Evolutionary conservation across 2,329 filamentous ascomycete genomes (phyloP).

Genomic region (Trichophaea hybrida): DNA sequence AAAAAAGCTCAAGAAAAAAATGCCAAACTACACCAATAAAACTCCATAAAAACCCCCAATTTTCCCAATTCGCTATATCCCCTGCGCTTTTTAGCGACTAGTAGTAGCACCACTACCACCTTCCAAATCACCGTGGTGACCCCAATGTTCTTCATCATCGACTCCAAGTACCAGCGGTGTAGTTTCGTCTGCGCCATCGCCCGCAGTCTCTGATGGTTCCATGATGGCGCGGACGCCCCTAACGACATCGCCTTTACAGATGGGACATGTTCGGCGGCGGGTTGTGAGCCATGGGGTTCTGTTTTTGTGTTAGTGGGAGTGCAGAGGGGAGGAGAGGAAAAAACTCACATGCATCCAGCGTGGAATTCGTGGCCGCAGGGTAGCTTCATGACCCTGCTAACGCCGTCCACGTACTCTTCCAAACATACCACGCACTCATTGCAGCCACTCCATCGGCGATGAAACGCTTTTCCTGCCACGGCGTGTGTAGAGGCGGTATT

Average conservation of each 20-base stretch:
- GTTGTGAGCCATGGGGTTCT: conserved; percentile 96
- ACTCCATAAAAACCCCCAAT: neutral
- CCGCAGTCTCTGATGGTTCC: neutral
- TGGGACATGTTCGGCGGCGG: conserved; percentile 87
- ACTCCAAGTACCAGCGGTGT: conserved; percentile 1
- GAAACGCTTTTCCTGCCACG: neutral
- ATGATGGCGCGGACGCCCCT: conserved; percentile 25
- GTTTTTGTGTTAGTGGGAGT: neutral
- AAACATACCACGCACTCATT: conserved; percentile 92
- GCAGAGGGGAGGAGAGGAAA: conserved; percentile 1
- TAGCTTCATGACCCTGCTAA: conserved; percentile 89
- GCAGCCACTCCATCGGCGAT: neutral
- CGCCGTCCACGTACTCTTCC: conserved; percentile 88
- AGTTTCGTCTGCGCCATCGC: conserved; percentile 1
- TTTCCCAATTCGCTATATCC: neutral
- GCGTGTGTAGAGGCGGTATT: neutral
- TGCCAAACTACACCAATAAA: neutral
- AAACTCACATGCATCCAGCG: conserved; percentile 88
- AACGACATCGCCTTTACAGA: conserved; percentile 96
- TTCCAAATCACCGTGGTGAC: neutral
- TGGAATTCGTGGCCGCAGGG: conserved; percentile 98
- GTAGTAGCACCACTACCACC: neutral
- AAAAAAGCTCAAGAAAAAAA: neutral
- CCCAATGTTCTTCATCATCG: neutral
- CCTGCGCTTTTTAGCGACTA: neutral